Base-by-base conservation (phyloP, 2,329 filamentous ascomycete species). In the Neonectria faginata region DNA sequence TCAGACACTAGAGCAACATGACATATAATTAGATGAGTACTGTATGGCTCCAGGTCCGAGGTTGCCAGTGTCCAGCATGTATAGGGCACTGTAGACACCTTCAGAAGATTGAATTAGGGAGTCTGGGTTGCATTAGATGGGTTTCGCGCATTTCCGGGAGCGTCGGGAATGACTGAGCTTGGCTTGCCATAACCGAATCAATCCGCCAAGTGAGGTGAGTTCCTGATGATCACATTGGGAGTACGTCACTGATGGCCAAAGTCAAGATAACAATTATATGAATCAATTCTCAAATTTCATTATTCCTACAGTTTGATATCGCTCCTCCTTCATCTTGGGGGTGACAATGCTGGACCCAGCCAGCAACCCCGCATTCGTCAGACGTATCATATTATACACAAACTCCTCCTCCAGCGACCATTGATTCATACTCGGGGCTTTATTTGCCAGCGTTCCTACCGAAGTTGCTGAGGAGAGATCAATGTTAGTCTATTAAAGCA, bases 371-470 rank as follows among this genome's bases (percentile, higher is more conserved):
- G 12, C 52, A 16, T 10, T 18, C 18, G 27, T 44, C n/a, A 50
- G 14, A 36, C 20, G 25, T 31, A 22, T 53, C 29, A 33, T 42
- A 41, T 70, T 53, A 36, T 68, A 63, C 56, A 55, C 20, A 4
- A 27, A 11, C 12, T 11, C 54, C 25, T 33, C n/a, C n/a, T n/a
- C 39, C 29, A 6, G 2, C 7, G n/a, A 11, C 44, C 27, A 54
- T 47, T 64, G 54, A 45, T 59, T 22, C 42, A 53, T 64, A 62
- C 42, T 69, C 27, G 44, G 16, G 48, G 18, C 5, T 27, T 70
- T 72, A 78, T 65, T 77, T 77, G 33, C 60, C 59, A 2, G 76
- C 70, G 25, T 78, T 76, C 50, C 74, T 77, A 22, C 77, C 75
- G 45, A 79, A 76, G 64, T 76, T 78, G 60, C 79, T 79, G 11